Base-by-base conservation (phyloP, 805 yeast species). In the Saturnispora gosingensis region DNA sequence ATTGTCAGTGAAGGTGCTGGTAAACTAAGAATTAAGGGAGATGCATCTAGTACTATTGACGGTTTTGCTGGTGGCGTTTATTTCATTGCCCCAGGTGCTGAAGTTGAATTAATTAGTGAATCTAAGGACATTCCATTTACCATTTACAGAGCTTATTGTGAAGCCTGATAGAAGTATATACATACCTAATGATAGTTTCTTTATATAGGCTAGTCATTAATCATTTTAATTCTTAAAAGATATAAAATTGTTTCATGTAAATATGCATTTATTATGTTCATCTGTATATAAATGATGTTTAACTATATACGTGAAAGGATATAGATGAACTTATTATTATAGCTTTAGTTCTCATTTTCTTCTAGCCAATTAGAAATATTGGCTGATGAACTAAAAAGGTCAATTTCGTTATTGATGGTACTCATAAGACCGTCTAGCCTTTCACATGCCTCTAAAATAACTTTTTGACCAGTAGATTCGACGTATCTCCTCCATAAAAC, bases 81-180 rank as follows among this genome's bases (percentile, higher is more conserved):
- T 69, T 91, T 88, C 67, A 81, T 88, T 60, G 91, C 90, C 7
- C 95, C 98, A 43, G 78, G 74, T 43, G 79, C 78, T 35, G 82
- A 77, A 49, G 69, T 90, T 54, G 83, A 80, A 58, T 69, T 90
- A 58, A 69, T 67, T 43, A 72, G 85, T 32, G 64, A 69, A 18
- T 75, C 77, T 52, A 63, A 69, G 25, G 76, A 72, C 42, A 49
- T 48, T 25, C 68, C 66, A 34, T 83, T 91, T 65, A 85, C 90
- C 40, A 74, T 90, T 34, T 93, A 90, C 71, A 84, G 96, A 70
- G 98, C 99, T 5, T 88, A 83, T 67, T 88, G 83, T 59, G 96
- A 88, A 71, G 84, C 82, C 45, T 73, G 62, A 56, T 9, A n/a
- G 20, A 18, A 18, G 4, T 38, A 38, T 38, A 38, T 6, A 38